Evolutionary conservation across 2,329 filamentous ascomycete genomes (phyloP).

Genomic region (Chaetomium olivaceum): DNA sequence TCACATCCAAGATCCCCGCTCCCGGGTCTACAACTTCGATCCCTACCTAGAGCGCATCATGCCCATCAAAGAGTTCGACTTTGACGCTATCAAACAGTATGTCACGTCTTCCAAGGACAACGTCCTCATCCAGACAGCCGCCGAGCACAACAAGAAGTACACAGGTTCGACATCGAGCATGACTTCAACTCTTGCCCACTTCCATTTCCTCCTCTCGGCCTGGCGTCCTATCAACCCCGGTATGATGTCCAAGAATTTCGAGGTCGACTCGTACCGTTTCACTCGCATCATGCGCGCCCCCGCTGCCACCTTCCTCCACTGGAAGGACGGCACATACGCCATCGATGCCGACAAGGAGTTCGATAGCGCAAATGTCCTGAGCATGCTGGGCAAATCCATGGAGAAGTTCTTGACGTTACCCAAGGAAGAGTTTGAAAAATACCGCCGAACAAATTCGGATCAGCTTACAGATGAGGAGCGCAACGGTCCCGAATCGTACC

Average conservation of each 20-base stretch:
- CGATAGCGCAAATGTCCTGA: constrained; percentile 81
- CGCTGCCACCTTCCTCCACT: constrained; percentile 77
- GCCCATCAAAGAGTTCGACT: constrained; percentile 91
- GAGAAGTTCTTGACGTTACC: constrained; percentile 89
- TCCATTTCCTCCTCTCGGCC: constrained; percentile 84
- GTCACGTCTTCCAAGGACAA: constrained; percentile 87
- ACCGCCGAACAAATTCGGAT: constrained; percentile 67
- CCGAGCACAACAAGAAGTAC: constrained; percentile 71
- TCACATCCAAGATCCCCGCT: constrained; percentile 82
- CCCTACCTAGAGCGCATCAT: constrained; percentile 92
- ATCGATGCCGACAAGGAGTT: constrained; percentile 96
- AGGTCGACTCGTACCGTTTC: constrained; percentile 62
- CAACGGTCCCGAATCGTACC: constrained; percentile 73
- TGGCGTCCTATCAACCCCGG: constrained; percentile 73
- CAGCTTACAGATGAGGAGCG: constrained; percentile 71
- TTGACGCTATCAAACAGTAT: constrained; percentile 79
- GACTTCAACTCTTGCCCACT: constrained; percentile 83
- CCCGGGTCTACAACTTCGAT: constrained; percentile 93
- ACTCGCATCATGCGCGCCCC: constrained; percentile 73
- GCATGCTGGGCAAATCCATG: constrained; percentile 92
- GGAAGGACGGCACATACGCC: constrained; percentile 82
- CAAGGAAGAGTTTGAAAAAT: constrained; percentile 82
- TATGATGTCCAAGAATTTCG: constrained; percentile 68
- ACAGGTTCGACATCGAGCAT: constrained; percentile 96
- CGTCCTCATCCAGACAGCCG: constrained; percentile 68